Base-by-base conservation (phyloP, 2,329 filamentous ascomycete genomes). In the Aspergillus arachidicola region DNA sequence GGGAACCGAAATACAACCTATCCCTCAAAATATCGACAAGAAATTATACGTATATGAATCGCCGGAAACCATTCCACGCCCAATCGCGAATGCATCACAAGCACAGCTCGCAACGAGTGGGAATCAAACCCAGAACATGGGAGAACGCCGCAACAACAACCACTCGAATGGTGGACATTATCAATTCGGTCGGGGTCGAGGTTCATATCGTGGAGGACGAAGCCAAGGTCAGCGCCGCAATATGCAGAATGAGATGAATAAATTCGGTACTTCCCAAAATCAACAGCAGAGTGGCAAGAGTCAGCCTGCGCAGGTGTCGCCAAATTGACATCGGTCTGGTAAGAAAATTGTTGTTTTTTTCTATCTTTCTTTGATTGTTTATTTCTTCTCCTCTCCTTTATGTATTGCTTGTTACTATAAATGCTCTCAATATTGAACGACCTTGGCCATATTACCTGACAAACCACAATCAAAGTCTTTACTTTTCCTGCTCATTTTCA, bases 41-140 rank as follows among this genome's bases (percentile, higher is more conserved):
- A 96, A 91, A 68, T 88, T 99, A 43, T 99, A 99, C 77, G 95
- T 99, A 58, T 99, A 99, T 78, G 96, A 99, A 67, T 92, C 94
- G 66, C 95, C 95, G 0, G 94, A 99, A 74, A 94, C 86, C 62
- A 98, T 99, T 72, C 95, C 96, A 57, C 89, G 94, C 38, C 95
- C 95, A 4, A 86, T 90, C 66, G 84, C 86, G 60, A 87, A 84
- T 75, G 78, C 84, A 28, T 78, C 79, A n/a, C 71, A 75, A 46
- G 74, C 73, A 56, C 70, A 68, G 28, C 68, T 69, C 48, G 46
- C 69, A 53, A 62, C 66, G 54, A 58, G 54, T 51, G 59, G 64
- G 46, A 63, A 66, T 30, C 57, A 68, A 54, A 71, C 72, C 50
- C 63, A 66, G 26, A 67, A 65, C 58, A 73, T 69, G 62, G 69